Evolutionary conservation across 75 land plant genomes (phyloP).

Genomic region (Selaginella tamariscina): DNA sequence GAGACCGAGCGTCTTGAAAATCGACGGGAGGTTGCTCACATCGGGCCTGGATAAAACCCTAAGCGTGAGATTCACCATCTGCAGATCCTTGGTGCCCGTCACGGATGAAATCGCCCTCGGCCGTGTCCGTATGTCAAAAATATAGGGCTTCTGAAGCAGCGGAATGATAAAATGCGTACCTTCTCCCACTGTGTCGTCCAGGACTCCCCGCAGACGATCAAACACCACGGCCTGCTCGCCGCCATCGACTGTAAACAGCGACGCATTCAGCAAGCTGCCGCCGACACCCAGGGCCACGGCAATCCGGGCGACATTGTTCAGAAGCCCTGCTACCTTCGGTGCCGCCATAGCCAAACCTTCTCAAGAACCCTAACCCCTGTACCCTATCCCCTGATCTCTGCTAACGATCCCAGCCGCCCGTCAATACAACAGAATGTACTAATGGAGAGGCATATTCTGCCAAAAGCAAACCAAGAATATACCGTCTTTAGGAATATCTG

Average conservation of each 20-base stretch:
- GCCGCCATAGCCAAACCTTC: constrained; percentile 12
- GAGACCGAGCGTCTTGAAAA: constrained; percentile 60
- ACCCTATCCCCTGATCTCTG: no score
- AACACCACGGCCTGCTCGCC: constrained; percentile 81
- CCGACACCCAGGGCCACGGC: constrained; percentile 55
- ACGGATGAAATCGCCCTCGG: constrained; percentile 75
- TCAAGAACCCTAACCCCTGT: neutral
- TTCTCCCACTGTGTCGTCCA: constrained; percentile 56
- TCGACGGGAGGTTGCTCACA: constrained; percentile 37
- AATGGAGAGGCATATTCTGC: neutral
- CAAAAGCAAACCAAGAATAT: no score
- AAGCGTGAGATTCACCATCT: constrained; percentile 89
- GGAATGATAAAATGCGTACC: constrained; percentile 87
- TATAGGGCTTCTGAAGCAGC: constrained; percentile 66
- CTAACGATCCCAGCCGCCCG: no score
- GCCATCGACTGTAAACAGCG: constrained; percentile 88
- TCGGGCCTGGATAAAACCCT: constrained; percentile 71
- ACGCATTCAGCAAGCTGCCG: constrained; percentile 37
- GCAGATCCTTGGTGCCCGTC: constrained; percentile 92
- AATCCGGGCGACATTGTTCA: constrained; percentile 21
- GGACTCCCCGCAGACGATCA: constrained; percentile 77
- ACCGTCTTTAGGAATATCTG: no score
- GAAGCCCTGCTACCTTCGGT: constrained; percentile 10
- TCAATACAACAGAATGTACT: no score
- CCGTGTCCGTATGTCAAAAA: constrained; percentile 79